Percentiles rank a stretch among this genome's conserved stretches.
These are phyloP conservation scores for Triticum timopheevii DNA, from an alignment of 176 grass and related monocot species.

Conservation along the genomic window DNA sequence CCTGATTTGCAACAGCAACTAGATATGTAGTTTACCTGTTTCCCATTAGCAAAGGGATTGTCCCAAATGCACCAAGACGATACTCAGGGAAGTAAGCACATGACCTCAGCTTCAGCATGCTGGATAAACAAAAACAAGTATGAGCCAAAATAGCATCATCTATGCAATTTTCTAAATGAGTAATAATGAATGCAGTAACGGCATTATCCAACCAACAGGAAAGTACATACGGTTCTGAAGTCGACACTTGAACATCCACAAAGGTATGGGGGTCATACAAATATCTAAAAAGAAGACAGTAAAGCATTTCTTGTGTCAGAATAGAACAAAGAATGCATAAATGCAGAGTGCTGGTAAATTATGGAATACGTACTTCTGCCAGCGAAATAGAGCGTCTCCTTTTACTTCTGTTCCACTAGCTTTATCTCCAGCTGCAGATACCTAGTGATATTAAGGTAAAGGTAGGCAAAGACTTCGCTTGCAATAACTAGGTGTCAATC, in stretches of 20 bases:
- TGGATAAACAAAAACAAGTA: conserved; percentile 58
- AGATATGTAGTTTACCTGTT: conserved; percentile 54
- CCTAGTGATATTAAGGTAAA: conserved; percentile 71
- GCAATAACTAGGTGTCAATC: not conserved
- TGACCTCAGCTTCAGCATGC: conserved; percentile 69
- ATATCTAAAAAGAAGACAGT: conserved; percentile 51
- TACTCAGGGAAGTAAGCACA: conserved; percentile 76
- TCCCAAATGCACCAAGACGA: conserved; percentile 76
- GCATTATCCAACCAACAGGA: conserved; percentile 17
- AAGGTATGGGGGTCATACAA: conserved; percentile 85
- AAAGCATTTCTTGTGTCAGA: conserved; percentile 30
- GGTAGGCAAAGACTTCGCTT: conserved; percentile 31
- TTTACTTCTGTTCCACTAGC: conserved; percentile 57
- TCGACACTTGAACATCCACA: conserved; percentile 84
- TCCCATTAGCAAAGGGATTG: conserved; percentile 72
- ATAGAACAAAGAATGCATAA: not conserved
- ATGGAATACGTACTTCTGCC: conserved; percentile 66
- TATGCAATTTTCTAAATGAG: conserved; percentile 12
- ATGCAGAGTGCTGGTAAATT: not conserved
- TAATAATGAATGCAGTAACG: not conserved
- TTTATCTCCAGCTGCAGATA: conserved; percentile 56
- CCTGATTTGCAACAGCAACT: conserved; percentile 20
- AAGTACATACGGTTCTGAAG: conserved; percentile 60
- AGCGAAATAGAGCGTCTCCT: conserved; percentile 84
- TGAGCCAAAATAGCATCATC: conserved; percentile 13